These are phyloP conservation scores for Trametes sanguinea DNA, from an alignment of 768 basidiomycete genomes.

Conservation along the genomic window DNA sequence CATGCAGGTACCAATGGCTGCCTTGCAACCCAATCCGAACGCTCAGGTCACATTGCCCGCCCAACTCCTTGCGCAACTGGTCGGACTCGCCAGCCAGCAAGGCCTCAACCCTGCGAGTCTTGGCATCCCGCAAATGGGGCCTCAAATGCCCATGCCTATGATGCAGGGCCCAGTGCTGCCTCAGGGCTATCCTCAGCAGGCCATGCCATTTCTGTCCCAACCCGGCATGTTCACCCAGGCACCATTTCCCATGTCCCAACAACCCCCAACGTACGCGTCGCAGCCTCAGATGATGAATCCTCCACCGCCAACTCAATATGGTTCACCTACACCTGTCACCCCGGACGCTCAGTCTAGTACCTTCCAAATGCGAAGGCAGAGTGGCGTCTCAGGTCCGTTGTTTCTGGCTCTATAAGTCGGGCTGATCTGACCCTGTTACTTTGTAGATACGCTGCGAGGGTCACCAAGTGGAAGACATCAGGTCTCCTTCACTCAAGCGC, in stretches of 20 bases:
- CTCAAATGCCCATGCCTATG: conserved; percentile 7
- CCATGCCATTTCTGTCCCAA: conserved; percentile 4
- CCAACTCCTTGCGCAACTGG: conserved; percentile 4
- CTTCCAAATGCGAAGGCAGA: neutral
- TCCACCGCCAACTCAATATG: neutral
- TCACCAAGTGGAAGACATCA: conserved; percentile 11
- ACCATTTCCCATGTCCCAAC: conserved; percentile 4
- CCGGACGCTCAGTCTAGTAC: neutral
- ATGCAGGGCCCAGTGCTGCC: conserved; percentile 1
- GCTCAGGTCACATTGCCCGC: conserved; percentile 3
- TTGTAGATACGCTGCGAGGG: neutral
- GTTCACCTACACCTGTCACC: neutral
- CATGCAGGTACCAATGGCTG: neutral
- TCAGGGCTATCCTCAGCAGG: conserved; percentile 3
- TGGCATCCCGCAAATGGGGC: neutral
- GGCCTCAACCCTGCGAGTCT: neutral
- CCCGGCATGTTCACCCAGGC: neutral
- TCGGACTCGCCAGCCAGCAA: conserved; percentile 9
- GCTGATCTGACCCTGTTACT: neutral
- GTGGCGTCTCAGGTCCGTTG: conserved; percentile 10
- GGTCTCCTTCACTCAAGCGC: conserved; percentile 5
- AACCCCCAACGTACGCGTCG: neutral
- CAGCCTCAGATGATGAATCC: neutral
- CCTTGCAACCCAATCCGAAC: conserved; percentile 5
- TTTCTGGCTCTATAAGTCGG: no score